These are phyloP conservation scores for Calonectria hawksworthii DNA, from an alignment of 2,329 filamentous ascomycete genomes.

Conservation along the genomic window DNA sequence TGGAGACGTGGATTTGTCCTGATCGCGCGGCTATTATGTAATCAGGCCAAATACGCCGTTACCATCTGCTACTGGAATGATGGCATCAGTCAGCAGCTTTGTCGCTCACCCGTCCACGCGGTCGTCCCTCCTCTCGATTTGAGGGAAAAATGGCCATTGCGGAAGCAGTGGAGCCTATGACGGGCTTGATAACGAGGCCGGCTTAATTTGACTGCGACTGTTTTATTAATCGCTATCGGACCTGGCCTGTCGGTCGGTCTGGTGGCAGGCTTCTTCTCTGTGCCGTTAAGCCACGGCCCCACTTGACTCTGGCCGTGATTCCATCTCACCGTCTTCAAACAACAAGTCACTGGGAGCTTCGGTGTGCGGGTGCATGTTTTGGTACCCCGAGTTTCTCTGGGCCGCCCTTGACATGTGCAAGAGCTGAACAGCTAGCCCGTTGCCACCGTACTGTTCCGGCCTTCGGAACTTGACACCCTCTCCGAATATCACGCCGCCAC, in stretches of 20 bases:
- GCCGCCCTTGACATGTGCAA: too few relatives aligned
- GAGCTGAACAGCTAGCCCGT: neutral
- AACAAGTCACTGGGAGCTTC: neutral
- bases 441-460: neutral
- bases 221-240: conserved; percentile 38
- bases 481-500: neutral
- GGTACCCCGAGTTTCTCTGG: neutral
- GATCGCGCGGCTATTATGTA: conserved; percentile 38
- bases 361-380: neutral
- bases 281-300: neutral
- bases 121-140: neutral
- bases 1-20: conserved; percentile 24
- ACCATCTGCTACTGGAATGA: conserved; percentile 33
- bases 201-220: neutral
- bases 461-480: neutral
- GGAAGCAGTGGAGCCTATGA: conserved; percentile 37
- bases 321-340: neutral
- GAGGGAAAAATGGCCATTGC: conserved; percentile 12
- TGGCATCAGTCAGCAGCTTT: conserved; percentile 44
- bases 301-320: neutral
- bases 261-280: neutral
- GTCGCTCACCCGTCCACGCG: neutral
- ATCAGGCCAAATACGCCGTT: conserved; percentile 31
- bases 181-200: conserved; percentile 14
- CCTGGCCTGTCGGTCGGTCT: conserved; percentile 6